Conservation (phyloP, 2,329 filamentous ascomycete genomes). For the Curvularia eragrostidis region DNA sequence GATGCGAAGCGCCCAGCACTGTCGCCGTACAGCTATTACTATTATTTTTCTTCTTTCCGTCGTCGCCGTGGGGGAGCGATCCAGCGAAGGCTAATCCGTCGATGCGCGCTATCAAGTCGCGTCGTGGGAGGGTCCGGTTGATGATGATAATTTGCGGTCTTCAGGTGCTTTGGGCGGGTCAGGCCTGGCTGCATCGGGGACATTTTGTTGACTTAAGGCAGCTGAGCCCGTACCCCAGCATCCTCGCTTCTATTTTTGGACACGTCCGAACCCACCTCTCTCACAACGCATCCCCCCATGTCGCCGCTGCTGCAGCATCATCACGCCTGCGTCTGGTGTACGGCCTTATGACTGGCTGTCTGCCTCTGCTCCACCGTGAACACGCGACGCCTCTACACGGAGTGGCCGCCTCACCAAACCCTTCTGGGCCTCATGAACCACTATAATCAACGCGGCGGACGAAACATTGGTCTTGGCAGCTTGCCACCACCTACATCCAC, state of each 20-base stretch:
- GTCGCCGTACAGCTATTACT: constrained; percentile 17
- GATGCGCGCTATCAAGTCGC: constrained; percentile 23
- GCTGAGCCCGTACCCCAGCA: constrained; percentile 19
- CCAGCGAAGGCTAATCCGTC: constrained; percentile 12
- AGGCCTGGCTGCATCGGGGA: constrained; percentile 31
- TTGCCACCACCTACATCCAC: constrained; percentile 8
- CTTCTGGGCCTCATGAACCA: background rate
- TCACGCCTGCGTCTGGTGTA: constrained; percentile 8
- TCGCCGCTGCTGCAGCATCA: constrained; percentile 20
- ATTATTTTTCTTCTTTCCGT: background rate
- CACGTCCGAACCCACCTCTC: constrained; percentile 13
- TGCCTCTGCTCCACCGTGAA: constrained; percentile 8
- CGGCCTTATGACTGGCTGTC: constrained; percentile 14
- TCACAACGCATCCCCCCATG: constrained; percentile 14
- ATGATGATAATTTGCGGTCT: constrained; percentile 40
- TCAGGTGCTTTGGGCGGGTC: constrained; percentile 27
- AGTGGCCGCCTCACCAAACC: constrained; percentile 6
- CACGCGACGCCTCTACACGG: constrained; percentile 8
- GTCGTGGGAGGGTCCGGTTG: constrained; percentile 20
- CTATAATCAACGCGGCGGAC: background rate
- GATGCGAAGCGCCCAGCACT: constrained; percentile 40
- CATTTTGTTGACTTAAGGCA: constrained; percentile 34
- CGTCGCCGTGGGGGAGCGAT: background rate
- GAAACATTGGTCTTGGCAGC: constrained; percentile 6
- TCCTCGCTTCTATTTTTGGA: constrained; percentile 28